phyloP scores from a whole-genome alignment of 148 eudicot species.

The Amaranthus hypochondriacus region DNA sequence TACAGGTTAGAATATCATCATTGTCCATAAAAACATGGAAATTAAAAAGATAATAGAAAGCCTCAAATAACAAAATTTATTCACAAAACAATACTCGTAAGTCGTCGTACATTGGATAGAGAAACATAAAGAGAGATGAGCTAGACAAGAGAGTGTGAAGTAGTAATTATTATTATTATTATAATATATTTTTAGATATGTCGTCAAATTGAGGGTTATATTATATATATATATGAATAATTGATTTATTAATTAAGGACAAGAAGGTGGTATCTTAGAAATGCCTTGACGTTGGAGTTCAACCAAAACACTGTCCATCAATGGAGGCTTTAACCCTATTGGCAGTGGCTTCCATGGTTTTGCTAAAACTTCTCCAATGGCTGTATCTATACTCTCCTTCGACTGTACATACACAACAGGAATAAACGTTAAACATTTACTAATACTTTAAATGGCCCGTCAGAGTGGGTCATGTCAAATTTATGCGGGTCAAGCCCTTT shows the following conservation, averaged over 20 bases:
- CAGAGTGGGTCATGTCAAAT: not conserved
- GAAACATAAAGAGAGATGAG: not conserved
- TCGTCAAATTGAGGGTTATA: constrained; percentile 7
- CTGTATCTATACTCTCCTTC: constrained; percentile 77
- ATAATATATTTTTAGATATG: constrained; percentile 2
- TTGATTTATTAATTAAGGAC: constrained; percentile 20
- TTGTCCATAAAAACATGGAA: no score
- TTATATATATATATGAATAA: not conserved
- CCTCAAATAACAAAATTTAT: no score
- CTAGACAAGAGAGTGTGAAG: not conserved
- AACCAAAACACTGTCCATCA: constrained; percentile 59
- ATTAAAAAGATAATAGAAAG: no score
- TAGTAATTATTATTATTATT: not conserved
- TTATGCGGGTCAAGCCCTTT: not conserved
- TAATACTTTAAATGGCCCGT: not conserved
- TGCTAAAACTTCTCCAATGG: constrained; percentile 68
- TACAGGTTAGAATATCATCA: no score
- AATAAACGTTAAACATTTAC: not conserved
- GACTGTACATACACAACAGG: constrained; percentile 31
- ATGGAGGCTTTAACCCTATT: constrained; percentile 78
- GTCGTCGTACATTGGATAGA: no score
- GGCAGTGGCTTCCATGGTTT: constrained; percentile 88
- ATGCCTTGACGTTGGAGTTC: constrained; percentile 83
- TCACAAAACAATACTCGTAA: no score
- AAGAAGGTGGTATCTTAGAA: constrained; percentile 61